A percentile compares a stretch with the other conserved stretches of the same genome.
These are phyloP conservation scores for Syzygium aqueum DNA, from an alignment of 345 rosid species.

Conservation along the genomic window DNA sequence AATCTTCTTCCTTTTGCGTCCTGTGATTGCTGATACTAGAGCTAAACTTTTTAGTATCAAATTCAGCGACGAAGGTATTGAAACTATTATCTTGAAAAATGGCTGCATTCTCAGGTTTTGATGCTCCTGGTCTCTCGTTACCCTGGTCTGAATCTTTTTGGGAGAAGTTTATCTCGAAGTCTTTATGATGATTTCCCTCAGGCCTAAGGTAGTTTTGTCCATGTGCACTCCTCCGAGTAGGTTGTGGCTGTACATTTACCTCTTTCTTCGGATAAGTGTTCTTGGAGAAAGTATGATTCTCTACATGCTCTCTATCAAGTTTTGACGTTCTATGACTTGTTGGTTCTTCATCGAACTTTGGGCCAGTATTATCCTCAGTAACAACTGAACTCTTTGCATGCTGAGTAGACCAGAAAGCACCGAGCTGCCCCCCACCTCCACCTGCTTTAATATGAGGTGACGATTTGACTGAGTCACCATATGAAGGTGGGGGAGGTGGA, in stretches of 20 bases:
- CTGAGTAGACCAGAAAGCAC: conserved; percentile 92
- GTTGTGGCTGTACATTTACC: conserved; percentile 27
- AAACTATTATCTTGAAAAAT: conserved; percentile 52
- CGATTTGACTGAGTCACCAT: conserved; percentile 17
- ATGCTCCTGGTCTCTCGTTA: conserved; percentile 32
- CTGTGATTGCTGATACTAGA: conserved; percentile 17
- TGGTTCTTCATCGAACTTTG: conserved; percentile 62
- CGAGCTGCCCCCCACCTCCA: conserved; percentile 56
- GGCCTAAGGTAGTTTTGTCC: conserved; percentile 18
- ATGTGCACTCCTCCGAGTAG: conserved; percentile 19
- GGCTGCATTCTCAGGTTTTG: conserved; percentile 24
- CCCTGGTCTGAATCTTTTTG: conserved; percentile 24
- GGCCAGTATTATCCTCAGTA: conserved; percentile 40
- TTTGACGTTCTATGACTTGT: conserved; percentile 25
- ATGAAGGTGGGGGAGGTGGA: conserved; percentile 65
- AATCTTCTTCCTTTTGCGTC: conserved; percentile 39
- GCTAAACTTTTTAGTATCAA: conserved; percentile 59
- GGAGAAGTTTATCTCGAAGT: conserved; percentile 39
- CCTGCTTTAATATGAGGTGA: conserved; percentile 24
- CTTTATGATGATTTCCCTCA: conserved; percentile 34
- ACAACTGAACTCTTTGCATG: conserved; percentile 52
- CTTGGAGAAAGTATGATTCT: conserved; percentile 24
- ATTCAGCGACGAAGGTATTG: conserved; percentile 75
- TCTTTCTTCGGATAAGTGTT: conserved; percentile 37
- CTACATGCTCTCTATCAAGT: conserved; percentile 32